phyloP scores from a whole-genome alignment of 179 eudicot genomes.

The Actinidia polygama region DNA sequence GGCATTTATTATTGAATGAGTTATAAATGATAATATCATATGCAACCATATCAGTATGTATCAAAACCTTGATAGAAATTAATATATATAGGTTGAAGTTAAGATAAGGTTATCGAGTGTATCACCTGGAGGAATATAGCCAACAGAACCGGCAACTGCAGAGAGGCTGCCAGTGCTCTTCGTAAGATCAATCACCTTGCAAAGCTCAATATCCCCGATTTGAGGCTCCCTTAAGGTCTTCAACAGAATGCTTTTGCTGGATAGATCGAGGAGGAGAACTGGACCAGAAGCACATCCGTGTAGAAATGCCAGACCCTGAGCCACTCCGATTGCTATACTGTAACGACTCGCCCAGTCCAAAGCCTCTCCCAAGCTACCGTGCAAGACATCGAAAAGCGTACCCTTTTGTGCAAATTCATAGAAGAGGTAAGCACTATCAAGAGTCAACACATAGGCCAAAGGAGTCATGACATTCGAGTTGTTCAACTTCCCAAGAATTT shows the following conservation, averaged over 20 bases:
- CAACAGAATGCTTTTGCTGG: conserved; percentile 66
- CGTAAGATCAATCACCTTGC: conserved; percentile 82
- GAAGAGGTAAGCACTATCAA: conserved; percentile 69
- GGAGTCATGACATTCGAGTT: conserved; percentile 88
- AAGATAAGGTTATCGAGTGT: neutral
- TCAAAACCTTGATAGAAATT: neutral
- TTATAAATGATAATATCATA: neutral
- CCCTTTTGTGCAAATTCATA: conserved; percentile 66
- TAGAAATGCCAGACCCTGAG: conserved; percentile 79
- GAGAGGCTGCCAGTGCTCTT: conserved; percentile 79
- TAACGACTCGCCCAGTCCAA: conserved; percentile 87
- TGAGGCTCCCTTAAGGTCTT: conserved; percentile 81
- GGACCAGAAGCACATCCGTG: conserved; percentile 74
- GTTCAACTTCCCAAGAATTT: conserved; percentile 60
- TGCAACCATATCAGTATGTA: neutral
- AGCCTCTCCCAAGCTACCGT: conserved; percentile 41
- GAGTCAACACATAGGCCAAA: conserved; percentile 68
- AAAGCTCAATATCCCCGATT: conserved; percentile 87
- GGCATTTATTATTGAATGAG: neutral
- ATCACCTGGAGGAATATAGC: conserved; percentile 94
- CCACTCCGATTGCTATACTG: conserved; percentile 81
- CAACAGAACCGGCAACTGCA: conserved; percentile 82
- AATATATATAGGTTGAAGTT: neutral
- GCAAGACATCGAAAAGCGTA: conserved; percentile 69
- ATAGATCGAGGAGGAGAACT: conserved; percentile 72